Percentiles rank a stretch among this genome's conserved stretches.
Evolutionary conservation across 129 eudicot species (phyloP).

Genomic region (Daucus carota): DNA sequence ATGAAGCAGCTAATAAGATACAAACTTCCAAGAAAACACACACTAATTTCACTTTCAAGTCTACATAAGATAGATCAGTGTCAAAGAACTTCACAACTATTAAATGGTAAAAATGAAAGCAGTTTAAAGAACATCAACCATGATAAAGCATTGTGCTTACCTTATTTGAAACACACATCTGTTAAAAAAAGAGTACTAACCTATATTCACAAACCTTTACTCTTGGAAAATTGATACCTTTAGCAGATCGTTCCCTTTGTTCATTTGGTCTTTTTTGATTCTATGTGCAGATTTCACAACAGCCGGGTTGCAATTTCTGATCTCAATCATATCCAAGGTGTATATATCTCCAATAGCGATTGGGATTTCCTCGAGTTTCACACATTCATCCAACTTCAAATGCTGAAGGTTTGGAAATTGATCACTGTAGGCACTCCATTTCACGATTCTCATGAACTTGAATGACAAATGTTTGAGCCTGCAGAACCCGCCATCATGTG

Average conservation of each 20-base stretch:
- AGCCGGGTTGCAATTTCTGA: not conserved
- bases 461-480: constrained; percentile 16
- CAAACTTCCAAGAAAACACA: no score
- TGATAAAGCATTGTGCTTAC: no score
- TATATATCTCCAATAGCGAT: not conserved
- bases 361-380: constrained; percentile 13
- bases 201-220: not conserved
- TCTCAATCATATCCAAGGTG: constrained; percentile 15
- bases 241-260: constrained; percentile 11
- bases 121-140: no score
- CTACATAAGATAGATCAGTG: no score
- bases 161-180: no score
- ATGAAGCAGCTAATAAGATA: no score
- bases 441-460: not conserved
- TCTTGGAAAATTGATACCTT: not conserved
- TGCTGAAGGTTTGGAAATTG: constrained; percentile 17
- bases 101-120: not conserved
- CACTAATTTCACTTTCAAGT: not conserved
- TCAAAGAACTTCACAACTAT: not conserved
- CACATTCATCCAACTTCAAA: constrained; percentile 8
- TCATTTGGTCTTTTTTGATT: constrained; percentile 10
- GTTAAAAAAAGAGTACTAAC: no score
- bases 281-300: not conserved
- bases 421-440: constrained; percentile 15
- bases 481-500: constrained; percentile 18